Conservation (phyloP, 2,329 filamentous ascomycete genomes). For the Cercospora citrullina region DNA sequence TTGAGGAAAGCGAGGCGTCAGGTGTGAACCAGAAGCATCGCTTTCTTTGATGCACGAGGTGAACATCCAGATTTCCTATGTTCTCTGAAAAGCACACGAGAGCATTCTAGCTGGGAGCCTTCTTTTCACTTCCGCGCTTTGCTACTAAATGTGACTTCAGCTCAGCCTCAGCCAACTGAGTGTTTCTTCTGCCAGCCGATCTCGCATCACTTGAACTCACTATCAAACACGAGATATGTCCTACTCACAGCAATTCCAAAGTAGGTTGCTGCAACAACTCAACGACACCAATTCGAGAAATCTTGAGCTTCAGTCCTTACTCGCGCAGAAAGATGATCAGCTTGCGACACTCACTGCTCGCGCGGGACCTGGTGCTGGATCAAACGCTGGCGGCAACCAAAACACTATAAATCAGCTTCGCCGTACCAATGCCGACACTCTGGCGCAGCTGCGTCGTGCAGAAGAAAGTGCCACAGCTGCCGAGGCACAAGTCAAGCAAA, state of each 20-base stretch:
- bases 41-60: neutral
- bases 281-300: slow-evolving; percentile 22
- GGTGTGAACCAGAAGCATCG: neutral
- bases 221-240: slow-evolving; percentile 16
- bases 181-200: neutral
- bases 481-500: slow-evolving; percentile 18
- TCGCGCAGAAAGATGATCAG: slow-evolving; percentile 27
- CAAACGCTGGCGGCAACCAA: neutral
- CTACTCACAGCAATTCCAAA: slow-evolving; percentile 23
- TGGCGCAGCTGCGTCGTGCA: slow-evolving; percentile 14
- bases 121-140: neutral
- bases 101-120: neutral
- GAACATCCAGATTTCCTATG: neutral
- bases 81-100: neutral
- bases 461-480: slow-evolving; percentile 14
- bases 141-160: neutral
- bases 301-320: slow-evolving; percentile 24
- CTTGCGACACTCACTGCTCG: slow-evolving; percentile 18
- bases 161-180: neutral
- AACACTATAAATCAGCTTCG: slow-evolving; percentile 10
- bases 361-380: neutral
- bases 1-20: neutral
- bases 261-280: slow-evolving; percentile 21
- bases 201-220: neutral
- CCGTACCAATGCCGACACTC: slow-evolving; percentile 10